Evolutionary conservation across 1,284 basidiomycete species (phyloP), one percentile per base, ranked within the genome.

Genomic region (Ustilago trichophora): DNA sequence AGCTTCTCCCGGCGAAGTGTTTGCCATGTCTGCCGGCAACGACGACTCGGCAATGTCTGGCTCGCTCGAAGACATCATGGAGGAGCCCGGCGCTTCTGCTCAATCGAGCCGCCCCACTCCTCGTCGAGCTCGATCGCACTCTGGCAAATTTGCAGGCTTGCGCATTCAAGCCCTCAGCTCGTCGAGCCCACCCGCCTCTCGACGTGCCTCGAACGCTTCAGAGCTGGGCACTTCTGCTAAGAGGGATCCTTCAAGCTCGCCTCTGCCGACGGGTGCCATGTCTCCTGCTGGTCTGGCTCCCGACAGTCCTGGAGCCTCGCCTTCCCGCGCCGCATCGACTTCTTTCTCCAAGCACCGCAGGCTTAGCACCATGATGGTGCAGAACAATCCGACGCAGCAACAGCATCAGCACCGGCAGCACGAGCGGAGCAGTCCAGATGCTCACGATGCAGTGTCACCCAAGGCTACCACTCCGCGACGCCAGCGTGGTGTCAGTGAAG

Each of bases 61-160:
- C 19, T 62, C 56, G 33, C 50, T 69, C 15, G 60, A 53, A 10
- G 66, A 69, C 45, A 69, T 69, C 33, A 52, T 69, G 41, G 66
- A 69, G 31, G 66, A 69, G 36, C 55, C 66, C 4, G 32, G 41
- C 16, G 25, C 44, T 12, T 27, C 35, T 5, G 11, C 50, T 7
- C 33, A 46, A 15, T 34, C 16, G 6, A 8, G 12, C 2, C 26
- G 19, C 12, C n/a, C 15, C 15, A 16, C n/a, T 10, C 11, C 26
- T n/a, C 40, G 45, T 24, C 31, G 56, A 12, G 3, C 48, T 12
- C 65, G 65, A 29, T 68, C 65, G 13, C 58, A 54, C 8, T 69
- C 66, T 8, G 66, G 66, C 59, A 69, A 57, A 41, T 69, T 59
- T 40, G 66, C 66, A 6, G 66, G 46, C 4, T 34, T 69, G 16